Base-by-base conservation (phyloP, 2,329 filamentous ascomycete species). In the Penicillium sp. region DNA sequence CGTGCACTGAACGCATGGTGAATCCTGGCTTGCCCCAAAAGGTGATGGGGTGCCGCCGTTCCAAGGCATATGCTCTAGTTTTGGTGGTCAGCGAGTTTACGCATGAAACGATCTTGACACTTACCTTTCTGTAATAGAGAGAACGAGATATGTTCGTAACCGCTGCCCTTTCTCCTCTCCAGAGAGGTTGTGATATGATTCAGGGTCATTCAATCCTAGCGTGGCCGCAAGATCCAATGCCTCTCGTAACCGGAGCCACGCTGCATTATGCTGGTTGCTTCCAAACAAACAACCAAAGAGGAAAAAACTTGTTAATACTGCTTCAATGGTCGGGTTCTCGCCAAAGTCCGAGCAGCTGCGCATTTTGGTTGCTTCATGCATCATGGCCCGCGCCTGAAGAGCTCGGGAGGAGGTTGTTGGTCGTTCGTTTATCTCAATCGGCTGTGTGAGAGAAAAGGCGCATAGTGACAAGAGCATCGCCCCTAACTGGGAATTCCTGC, bases 221-320 rank as follows among this genome's bases (percentile, higher is more conserved):
- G 73, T 72, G 5, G 72, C 69, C 0, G 74, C 75, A 30, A 77
- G 69, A 47, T 77, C 75, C 6, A 73, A 55, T 7, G 88, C 88
- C 71, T 93, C 89, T 23, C 89, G 83, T 16, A 93, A 76, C 66
- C 90, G 84, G 65, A 86, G 90, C 87, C 89, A 91, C 1, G 88
- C 89, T 65, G 85, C 86, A 62, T 90, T 87, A 69, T 91, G 87
- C 70, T 88, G 79, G 58, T 90, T 88, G 46, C 89, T 78, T 16
- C 83, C 85, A 64, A 88, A 87, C 67, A 87, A 82, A 66, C 85
- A 88, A 30, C 83, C 87, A 63, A 89, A 91, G 23, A 92, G 71
- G 71, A 92, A 91, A 71, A 89, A 91, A 62, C 86, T 90, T 18
- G 87, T 90, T 55, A 85, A 83, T 18, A 76, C 70, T 0, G 74